Evolutionary conservation across 192 early-diverging fungal species (phyloP).

Genomic region (Entomortierella chlamydospora): DNA sequence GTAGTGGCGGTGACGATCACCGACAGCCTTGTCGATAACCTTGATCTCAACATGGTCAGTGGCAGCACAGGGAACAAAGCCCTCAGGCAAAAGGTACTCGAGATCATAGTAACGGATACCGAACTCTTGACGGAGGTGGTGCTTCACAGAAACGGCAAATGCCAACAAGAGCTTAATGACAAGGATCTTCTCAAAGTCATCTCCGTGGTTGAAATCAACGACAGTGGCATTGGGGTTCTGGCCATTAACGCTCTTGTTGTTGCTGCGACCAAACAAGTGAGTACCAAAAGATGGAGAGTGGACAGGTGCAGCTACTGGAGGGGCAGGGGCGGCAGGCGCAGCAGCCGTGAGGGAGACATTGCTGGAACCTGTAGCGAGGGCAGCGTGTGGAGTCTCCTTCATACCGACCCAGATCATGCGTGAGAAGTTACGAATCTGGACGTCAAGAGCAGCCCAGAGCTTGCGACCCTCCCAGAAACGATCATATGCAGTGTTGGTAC

Average conservation of each 20-base stretch:
- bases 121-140: constrained; percentile 66
- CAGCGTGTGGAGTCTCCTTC: constrained; percentile 27
- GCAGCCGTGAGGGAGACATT: constrained; percentile 17
- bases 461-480: constrained; percentile 59
- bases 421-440: constrained; percentile 54
- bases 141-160: constrained; percentile 59
- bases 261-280: constrained; percentile 32
- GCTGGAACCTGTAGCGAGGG: not conserved
- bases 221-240: constrained; percentile 17
- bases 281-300: not conserved
- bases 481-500: constrained; percentile 57
- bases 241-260: not conserved
- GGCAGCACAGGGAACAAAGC: constrained; percentile 39
- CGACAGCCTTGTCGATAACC: constrained; percentile 22
- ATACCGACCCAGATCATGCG: constrained; percentile 56
- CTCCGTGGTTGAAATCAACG: constrained; percentile 19
- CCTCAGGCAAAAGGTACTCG: constrained; percentile 59
- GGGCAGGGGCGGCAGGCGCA: not conserved
- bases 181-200: constrained; percentile 57
- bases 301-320: not conserved
- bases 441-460: constrained; percentile 49
- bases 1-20: constrained; percentile 48
- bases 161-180: constrained; percentile 60
- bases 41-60: constrained; percentile 40
- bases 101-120: constrained; percentile 65